Conservation (phyloP, 495 filamentous ascomycete genomes). For the Eremomyces bilateralis region DNA sequence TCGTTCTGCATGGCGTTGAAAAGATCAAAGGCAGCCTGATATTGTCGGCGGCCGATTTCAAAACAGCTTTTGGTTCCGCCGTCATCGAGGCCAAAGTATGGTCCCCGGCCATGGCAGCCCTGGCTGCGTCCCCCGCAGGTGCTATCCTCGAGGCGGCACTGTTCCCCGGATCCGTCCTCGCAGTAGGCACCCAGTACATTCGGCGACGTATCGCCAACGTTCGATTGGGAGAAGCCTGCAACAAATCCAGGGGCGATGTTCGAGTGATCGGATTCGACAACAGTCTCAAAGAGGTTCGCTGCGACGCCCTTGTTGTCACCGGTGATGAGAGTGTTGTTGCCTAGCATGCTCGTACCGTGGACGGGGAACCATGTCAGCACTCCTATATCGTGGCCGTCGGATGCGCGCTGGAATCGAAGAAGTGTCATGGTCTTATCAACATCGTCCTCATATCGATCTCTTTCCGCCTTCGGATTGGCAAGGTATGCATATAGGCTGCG, state of each 20-base stretch:
- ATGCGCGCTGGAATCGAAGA: conserved; percentile 53
- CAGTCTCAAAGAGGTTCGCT: conserved; percentile 58
- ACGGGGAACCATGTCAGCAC: conserved; percentile 85
- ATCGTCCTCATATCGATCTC: conserved; percentile 45
- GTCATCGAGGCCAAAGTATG: conserved; percentile 39
- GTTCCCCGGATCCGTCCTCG: conserved; percentile 13
- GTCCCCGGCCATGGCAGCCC: conserved; percentile 68
- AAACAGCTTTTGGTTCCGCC: conserved; percentile 20
- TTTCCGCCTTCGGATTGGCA: conserved; percentile 64
- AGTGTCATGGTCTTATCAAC: conserved; percentile 80
- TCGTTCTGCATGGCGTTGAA: conserved; percentile 12
- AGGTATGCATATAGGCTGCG: conserved; percentile 82
- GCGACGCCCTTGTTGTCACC: conserved; percentile 96
- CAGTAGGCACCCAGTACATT: conserved; percentile 52
- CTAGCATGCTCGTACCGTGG: conserved; percentile 78
- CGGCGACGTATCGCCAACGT: conserved; percentile 79
- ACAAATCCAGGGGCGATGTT: conserved; percentile 49
- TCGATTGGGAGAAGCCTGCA: conserved; percentile 86
- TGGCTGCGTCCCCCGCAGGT: conserved; percentile 55
- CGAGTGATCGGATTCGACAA: conserved; percentile 6
- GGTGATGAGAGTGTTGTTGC: conserved; percentile 80
- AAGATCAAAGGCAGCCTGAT: conserved; percentile 8
- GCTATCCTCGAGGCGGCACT: conserved; percentile 21
- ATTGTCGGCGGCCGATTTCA: conserved; percentile 22
- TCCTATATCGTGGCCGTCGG: conserved; percentile 52